A percentile compares a stretch with the other conserved stretches of the same genome.
These are phyloP conservation scores for Neurospora crassa DNA, from an alignment of 2,329 filamentous ascomycete species.

Conservation along the genomic window DNA sequence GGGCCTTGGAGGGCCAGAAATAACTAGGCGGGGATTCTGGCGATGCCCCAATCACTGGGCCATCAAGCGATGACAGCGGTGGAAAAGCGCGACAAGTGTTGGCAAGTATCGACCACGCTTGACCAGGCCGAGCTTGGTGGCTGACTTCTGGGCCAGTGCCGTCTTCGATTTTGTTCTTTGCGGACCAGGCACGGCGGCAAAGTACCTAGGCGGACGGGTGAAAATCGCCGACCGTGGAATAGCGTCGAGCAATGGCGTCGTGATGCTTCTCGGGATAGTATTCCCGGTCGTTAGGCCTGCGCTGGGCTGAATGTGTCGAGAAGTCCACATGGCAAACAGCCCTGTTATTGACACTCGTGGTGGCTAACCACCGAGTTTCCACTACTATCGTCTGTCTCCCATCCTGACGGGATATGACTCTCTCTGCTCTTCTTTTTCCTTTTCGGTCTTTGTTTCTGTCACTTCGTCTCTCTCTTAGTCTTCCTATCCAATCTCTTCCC, in stretches of 20 bases:
- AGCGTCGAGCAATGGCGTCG: not conserved
- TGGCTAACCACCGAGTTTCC: not conserved
- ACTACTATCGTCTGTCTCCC: not conserved
- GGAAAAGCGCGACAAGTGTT: not conserved
- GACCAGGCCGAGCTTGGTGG: not conserved
- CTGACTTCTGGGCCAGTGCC: not conserved
- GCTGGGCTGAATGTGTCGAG: not conserved
- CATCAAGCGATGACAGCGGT: not conserved
- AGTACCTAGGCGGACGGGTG: not conserved
- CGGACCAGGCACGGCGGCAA: not conserved
- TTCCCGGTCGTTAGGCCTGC: not conserved
- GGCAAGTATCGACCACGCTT: not conserved
- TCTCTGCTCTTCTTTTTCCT: not conserved
- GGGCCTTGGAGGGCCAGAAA: not conserved
- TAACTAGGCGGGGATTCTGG: not conserved
- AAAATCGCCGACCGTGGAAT: not conserved
- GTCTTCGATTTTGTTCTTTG: not conserved
- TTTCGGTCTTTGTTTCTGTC: not conserved
- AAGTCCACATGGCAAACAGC: not conserved
- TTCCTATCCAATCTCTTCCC: not conserved
- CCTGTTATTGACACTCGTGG: not conserved
- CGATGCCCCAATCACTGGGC: not conserved
- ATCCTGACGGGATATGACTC: not conserved
- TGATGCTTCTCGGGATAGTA: not conserved
- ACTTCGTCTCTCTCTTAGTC: not conserved